Conservation (phyloP, 345 rosid species). For the Citrus reticulata region DNA sequence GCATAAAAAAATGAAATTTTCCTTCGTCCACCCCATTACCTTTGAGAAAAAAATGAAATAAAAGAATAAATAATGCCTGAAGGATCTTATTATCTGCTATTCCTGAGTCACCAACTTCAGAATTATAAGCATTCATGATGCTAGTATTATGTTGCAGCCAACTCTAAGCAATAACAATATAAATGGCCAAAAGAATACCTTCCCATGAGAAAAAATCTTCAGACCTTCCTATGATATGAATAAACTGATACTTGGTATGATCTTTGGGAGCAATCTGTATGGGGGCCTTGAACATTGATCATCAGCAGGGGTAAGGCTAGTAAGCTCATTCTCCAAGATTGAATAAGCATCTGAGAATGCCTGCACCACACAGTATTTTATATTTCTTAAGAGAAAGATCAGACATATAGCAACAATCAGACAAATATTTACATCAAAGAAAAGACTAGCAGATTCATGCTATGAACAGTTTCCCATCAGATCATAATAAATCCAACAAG, state of each 20-base stretch:
- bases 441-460: not conserved
- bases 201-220: not conserved
- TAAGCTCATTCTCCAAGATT: slow-evolving; percentile 70
- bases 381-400: slow-evolving; percentile 1
- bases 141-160: not conserved
- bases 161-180: not conserved
- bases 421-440: not conserved
- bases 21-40: too few species aligned
- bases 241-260: slow-evolving; percentile 62
- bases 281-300: slow-evolving; percentile 40
- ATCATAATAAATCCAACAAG: slow-evolving; percentile 7
- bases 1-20: too few species aligned
- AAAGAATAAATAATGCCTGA: not conserved
- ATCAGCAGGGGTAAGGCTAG: slow-evolving; percentile 39
- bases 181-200: slow-evolving; percentile 14
- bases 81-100: not conserved
- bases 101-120: not conserved
- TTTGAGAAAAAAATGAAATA: too few species aligned
- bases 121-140: not conserved
- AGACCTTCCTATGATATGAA: slow-evolving; percentile 10
- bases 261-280: slow-evolving; percentile 61
- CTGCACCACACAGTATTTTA: slow-evolving; percentile 38
- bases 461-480: not conserved
- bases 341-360: slow-evolving; percentile 96
- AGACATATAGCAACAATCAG: slow-evolving; percentile 5